Evolutionary conservation across 2,329 filamentous ascomycete species (phyloP).

Genomic region (Aspergillus tubingensis): DNA sequence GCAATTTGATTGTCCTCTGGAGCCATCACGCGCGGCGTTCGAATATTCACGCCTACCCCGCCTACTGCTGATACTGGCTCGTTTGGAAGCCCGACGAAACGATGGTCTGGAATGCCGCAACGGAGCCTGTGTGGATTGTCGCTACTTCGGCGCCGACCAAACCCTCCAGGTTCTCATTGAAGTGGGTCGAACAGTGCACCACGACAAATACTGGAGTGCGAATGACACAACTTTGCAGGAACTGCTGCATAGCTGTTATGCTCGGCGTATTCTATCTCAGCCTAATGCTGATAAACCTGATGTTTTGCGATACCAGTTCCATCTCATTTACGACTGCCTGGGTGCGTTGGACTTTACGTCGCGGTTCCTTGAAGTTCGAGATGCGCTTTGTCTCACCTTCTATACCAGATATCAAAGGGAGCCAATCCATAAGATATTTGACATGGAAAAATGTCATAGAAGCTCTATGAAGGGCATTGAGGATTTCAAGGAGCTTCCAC

Average conservation of each 20-base stretch:
- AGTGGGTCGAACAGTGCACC: neutral
- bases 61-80: neutral
- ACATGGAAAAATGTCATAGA: neutral
- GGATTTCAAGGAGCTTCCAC: neutral
- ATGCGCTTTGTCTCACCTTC: neutral
- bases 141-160: neutral
- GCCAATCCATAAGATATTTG: neutral
- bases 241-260: neutral
- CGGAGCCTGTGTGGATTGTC: neutral
- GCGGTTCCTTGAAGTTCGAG: neutral
- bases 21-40: neutral
- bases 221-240: neutral
- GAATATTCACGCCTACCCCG: neutral
- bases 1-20: neutral
- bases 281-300: neutral
- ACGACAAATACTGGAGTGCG: neutral
- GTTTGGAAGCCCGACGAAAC: neutral
- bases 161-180: neutral
- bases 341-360: neutral
- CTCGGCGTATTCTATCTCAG: neutral
- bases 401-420: neutral
- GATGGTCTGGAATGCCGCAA: neutral
- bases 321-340: neutral
- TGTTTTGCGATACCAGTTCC: neutral
- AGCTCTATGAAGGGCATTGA: neutral